These are phyloP conservation scores for Micractinium conductrix DNA, from an alignment of 139 green algal species.

Conservation along the genomic window DNA sequence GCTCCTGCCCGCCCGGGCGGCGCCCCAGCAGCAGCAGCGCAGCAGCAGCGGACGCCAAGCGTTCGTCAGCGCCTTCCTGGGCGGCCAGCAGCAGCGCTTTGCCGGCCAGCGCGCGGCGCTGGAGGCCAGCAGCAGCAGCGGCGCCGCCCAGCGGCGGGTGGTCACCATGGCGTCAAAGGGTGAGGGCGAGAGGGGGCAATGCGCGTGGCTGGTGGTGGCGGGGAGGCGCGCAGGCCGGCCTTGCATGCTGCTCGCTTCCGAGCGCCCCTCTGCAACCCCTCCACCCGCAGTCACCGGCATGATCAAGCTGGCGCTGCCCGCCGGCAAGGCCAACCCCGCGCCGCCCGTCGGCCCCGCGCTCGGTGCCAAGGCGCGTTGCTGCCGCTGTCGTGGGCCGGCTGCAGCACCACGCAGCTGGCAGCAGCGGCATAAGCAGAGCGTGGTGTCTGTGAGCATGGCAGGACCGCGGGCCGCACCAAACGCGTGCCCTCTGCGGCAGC, in stretches of 20 bases:
- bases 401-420: not conserved
- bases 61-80: conserved; percentile 35
- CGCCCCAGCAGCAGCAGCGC: conserved; percentile 4
- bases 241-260: no score
- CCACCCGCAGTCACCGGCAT: conserved; percentile 13
- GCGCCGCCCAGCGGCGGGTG: conserved; percentile 33
- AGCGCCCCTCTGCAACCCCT: no score
- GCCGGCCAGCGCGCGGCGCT: conserved; percentile 21
- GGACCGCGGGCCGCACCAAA: no score
- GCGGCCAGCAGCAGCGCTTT: conserved; percentile 8
- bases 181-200: conserved; percentile 41
- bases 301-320: conserved; percentile 97
- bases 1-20: conserved; percentile 5
- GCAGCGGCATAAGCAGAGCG: not conserved
- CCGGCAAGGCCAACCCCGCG: conserved; percentile 98
- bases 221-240: no score
- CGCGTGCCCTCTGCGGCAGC: no score
- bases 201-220: not conserved
- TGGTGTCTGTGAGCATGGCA: not conserved
- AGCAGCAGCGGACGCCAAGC: conserved; percentile 3
- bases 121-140: conserved; percentile 29
- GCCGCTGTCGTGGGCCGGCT: not conserved
- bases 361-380: conserved; percentile 84
- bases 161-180: conserved; percentile 72
- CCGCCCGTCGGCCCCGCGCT: conserved; percentile 97